These are phyloP conservation scores for Metroxylon sagu DNA, from an alignment of 176 grass and related monocot genomes.

Conservation along the genomic window DNA sequence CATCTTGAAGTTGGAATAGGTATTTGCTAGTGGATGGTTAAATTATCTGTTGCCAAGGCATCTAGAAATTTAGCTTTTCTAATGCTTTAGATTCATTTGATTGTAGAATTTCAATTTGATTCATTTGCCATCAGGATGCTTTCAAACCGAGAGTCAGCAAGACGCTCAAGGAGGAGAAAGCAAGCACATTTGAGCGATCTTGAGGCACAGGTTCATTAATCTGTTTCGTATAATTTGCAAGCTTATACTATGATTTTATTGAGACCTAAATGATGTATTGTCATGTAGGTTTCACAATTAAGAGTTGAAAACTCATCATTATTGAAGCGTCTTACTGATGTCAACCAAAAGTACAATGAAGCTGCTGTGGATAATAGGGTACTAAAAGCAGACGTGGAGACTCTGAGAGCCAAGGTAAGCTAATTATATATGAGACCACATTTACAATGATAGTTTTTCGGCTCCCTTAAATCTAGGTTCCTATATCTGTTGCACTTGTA, in stretches of 20 bases:
- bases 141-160: constrained; percentile 89
- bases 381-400: constrained; percentile 67
- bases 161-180: constrained; percentile 82
- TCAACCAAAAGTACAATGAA: constrained; percentile 69
- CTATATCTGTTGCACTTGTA: too few species aligned
- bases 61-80: too few species aligned
- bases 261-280: too few species aligned
- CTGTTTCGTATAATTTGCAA: neutral
- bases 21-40: too few species aligned
- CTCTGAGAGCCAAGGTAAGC: constrained; percentile 57
- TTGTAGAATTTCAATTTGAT: neutral
- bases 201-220: constrained; percentile 53
- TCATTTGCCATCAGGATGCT: constrained; percentile 43
- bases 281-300: constrained; percentile 47
- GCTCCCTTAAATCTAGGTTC: too few species aligned
- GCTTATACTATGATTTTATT: too few species aligned
- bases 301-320: constrained; percentile 66
- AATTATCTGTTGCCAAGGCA: too few species aligned
- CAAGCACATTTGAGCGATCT: constrained; percentile 66
- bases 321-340: constrained; percentile 45
- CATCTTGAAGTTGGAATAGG: too few species aligned
- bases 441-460: too few species aligned
- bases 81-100: too few species aligned
- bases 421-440: too few species aligned
- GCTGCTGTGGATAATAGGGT: constrained; percentile 47